Base-by-base conservation (phyloP, 495 filamentous ascomycete species). In the Xylaria castorea region DNA sequence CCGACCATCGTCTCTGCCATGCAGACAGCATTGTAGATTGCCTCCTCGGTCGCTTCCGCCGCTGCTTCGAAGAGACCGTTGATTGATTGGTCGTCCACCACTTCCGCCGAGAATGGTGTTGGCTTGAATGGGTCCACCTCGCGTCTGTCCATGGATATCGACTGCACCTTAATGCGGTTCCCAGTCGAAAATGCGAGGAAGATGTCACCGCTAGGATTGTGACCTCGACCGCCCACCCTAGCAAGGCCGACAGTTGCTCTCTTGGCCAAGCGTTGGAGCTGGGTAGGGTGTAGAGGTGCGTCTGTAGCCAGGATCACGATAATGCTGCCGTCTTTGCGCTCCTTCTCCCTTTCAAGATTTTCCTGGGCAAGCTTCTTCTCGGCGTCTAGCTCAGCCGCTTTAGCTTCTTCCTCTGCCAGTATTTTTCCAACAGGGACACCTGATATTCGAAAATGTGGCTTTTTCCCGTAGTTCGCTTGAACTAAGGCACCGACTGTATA, bases 151-250 rank as follows among this genome's bases (percentile, higher is more conserved):
- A 73, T 78, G 25, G 77, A 78, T 32, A 79, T 71, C 16, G 76
- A 77, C 70, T 81, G 80, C 60, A 81, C 79, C 4, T 80, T 80
- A 16, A 85, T 79, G 55, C 80, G 75, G 38, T 81, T 82, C 16
- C 81, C 85, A 2, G 86, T 89, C 44, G 84, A 87, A 71, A 89
- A 85, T 6, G 85, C 87, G 3, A 89, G 77, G 71, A 87, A 88
- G 74, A 89, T 80, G 48, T 89, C 87, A 1, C 87, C 87, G 0
- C 84, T 87, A 12, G 77, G 79, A 71, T 86, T 88, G 22, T 81
- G 78, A 14, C 86, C 85, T 72, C 81, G 82, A 3, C 84, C 84
- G 9, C 86, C 86, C 11, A 85, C 86, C 55, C 79, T 79, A 5
- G 83, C 75, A n/a, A 89, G 63, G 8, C 87, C 87, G 3, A 85